A percentile compares a stretch with the other conserved stretches of the same genome.
phyloP scores from a whole-genome alignment of 176 grass and related monocot genomes.

The Secale cereale region DNA sequence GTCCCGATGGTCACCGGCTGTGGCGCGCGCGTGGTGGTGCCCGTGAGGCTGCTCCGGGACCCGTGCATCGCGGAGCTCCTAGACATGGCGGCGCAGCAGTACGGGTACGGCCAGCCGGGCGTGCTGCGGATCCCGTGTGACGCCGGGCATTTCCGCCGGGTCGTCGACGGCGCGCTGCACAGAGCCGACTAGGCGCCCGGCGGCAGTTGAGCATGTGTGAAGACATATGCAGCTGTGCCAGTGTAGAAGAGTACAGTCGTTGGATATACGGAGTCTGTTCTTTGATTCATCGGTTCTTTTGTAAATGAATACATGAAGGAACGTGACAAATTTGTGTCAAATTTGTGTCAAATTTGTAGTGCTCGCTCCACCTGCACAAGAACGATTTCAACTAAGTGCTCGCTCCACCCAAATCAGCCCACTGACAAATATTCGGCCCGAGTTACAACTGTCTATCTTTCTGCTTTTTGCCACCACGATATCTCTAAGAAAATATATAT shows the following conservation, averaged over 20 bases:
- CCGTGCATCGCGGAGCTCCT: slow-evolving; percentile 51
- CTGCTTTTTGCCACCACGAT: no score
- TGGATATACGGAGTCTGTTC: not conserved
- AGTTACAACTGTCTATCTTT: no score
- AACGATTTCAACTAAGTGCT: no score
- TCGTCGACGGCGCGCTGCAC: slow-evolving; percentile 25
- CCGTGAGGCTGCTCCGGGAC: slow-evolving; percentile 42
- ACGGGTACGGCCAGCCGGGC: slow-evolving; percentile 52
- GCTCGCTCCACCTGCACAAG: no score
- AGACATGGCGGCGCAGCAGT: slow-evolving; percentile 43
- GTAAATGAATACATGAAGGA: not conserved
- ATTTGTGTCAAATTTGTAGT: not conserved
- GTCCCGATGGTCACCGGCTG: slow-evolving; percentile 42
- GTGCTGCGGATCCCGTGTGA: slow-evolving; percentile 60
- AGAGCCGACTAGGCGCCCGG: not conserved
- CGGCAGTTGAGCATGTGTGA: not conserved
- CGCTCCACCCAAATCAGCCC: no score
- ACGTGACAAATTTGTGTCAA: not conserved
- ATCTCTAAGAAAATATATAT: no score
- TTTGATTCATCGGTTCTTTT: not conserved
- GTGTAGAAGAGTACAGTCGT: not conserved
- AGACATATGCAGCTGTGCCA: not conserved
- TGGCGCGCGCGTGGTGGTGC: slow-evolving; percentile 53
- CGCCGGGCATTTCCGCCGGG: slow-evolving; percentile 19
- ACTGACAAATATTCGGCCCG: no score